Percentiles rank a stretch among this genome's conserved stretches.
Conservation (phyloP, 768 basidiomycete species). For the Psilocybe tampanensis region DNA sequence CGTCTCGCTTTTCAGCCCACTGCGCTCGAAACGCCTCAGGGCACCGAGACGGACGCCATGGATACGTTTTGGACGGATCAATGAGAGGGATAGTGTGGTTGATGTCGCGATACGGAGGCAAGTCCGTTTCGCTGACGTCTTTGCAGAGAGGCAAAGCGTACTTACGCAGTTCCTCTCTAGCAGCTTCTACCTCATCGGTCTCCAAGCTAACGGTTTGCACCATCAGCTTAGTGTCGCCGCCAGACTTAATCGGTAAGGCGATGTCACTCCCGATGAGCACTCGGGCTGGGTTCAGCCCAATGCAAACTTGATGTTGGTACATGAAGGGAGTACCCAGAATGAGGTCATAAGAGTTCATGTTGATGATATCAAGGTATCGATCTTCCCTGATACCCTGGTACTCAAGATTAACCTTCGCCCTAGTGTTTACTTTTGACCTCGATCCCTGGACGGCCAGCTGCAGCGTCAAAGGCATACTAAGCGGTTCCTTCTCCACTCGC, state of each 20-base stretch:
- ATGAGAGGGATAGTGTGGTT: constrained; percentile 47
- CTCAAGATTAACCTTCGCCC: constrained; percentile 22
- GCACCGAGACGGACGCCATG: constrained; percentile 37
- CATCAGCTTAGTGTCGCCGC: constrained; percentile 8
- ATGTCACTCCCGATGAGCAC: constrained; percentile 27
- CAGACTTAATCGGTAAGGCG: constrained; percentile 18
- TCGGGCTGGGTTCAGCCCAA: constrained; percentile 29
- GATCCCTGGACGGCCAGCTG: constrained; percentile 47
- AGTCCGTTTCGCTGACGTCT: constrained; percentile 25
- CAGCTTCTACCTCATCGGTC: constrained; percentile 19
- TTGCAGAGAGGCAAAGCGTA: constrained; percentile 18
- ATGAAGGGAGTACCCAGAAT: constrained; percentile 44
- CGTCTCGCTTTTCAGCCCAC: constrained; percentile 31
- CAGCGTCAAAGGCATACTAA: constrained; percentile 34
- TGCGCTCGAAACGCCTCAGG: constrained; percentile 35
- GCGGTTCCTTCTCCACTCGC: constrained; percentile 18
- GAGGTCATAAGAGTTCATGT: constrained; percentile 41
- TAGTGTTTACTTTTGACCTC: constrained; percentile 34
- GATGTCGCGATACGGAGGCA: constrained; percentile 40
- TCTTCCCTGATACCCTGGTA: constrained; percentile 38
- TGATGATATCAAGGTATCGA: constrained; percentile 38
- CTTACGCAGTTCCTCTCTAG: constrained; percentile 24
- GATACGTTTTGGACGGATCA: constrained; percentile 30
- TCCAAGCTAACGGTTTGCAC: constrained; percentile 14
- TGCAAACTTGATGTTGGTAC: constrained; percentile 28